phyloP scores from a whole-genome alignment of 1,284 basidiomycete species.

The Irpex rosettiformis region DNA sequence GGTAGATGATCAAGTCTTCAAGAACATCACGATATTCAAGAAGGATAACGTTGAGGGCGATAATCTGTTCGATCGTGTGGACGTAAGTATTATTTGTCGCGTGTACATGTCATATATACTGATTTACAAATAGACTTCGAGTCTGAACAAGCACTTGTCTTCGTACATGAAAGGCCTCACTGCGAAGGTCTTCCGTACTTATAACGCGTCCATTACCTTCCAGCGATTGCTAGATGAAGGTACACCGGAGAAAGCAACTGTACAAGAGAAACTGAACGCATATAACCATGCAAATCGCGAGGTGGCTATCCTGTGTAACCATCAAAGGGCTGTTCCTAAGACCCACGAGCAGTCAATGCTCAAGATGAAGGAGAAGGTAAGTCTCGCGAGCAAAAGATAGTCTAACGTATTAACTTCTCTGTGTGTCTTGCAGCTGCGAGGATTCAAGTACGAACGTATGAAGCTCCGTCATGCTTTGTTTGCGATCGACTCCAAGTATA shows the following conservation, averaged over 20 bases:
- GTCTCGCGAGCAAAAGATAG: conserved; percentile 11
- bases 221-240: conserved; percentile 81
- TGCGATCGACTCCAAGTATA: conserved; percentile 69
- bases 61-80: conserved; percentile 91
- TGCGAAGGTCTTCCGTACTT: conserved; percentile 98
- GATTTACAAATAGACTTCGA: conserved; percentile 68
- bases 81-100: conserved; percentile 44
- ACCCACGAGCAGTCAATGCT: conserved; percentile 90
- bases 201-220: conserved; percentile 94
- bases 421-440: conserved; percentile 47
- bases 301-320: conserved; percentile 96
- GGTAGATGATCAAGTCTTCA: conserved; percentile 73
- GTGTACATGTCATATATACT: background rate
- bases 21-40: conserved; percentile 55
- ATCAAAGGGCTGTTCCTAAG: conserved; percentile 92
- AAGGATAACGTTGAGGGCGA: conserved; percentile 88
- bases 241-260: conserved; percentile 66
- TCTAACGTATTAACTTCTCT: conserved; percentile 7
- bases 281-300: conserved; percentile 95
- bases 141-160: conserved; percentile 87
- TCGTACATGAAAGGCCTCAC: conserved; percentile 95
- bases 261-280: conserved; percentile 91
- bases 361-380: conserved; percentile 86
- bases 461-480: conserved; percentile 84
- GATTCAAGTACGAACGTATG: conserved; percentile 92